Base-by-base conservation (phyloP, 352 stramenopile species). In the Stephanocyclus meneghinianus region DNA sequence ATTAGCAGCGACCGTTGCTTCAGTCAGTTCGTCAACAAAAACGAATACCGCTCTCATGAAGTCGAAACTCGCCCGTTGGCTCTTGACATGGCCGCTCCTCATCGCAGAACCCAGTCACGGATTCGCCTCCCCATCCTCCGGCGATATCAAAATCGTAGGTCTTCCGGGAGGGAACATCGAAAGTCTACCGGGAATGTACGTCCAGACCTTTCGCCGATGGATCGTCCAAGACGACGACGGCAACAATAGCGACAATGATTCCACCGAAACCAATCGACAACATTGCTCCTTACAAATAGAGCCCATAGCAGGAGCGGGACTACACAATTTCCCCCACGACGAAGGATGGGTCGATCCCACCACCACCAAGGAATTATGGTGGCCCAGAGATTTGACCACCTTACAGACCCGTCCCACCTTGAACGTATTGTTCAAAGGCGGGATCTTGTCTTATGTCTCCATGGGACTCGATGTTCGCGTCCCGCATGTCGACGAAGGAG, bases 311-410 rank as follows among this genome's bases (percentile, higher is more conserved):
- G 77, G 77, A 15, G 71, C 65, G 0, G 77, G 71, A 15, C 42
- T 80, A 37, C 3, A 18, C 5, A 32, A 74, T 29, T 15, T 77
- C 16, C 61, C 61, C 8, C 40, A 66, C n/a, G 71, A 80, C 21
- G 70, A 79, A 61, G 73, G 73, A 35, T 86, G 74, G 70, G 79
- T 83, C 0, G 70, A 86, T 66, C 79, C 79, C 15, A 86, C 79
- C 9, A 62, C 63, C 11, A 83, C 79, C 1, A 44, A 37, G 16
- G 63, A 86, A 56, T 73, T 86, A 64, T 86, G 75, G 70, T 86
- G 79, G 79, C 79, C 81, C 13, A 13, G 13, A 11, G 81, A 87
- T 66, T 13, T 85, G 10, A 8, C 53, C 7, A 66, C 60, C 2
- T 40, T 87, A 15, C 81, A 87, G 69, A 59, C 59, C 13, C 73